These are phyloP conservation scores for Wickerhamomyces silvicola DNA, from an alignment of 805 yeast species.

Conservation along the genomic window DNA sequence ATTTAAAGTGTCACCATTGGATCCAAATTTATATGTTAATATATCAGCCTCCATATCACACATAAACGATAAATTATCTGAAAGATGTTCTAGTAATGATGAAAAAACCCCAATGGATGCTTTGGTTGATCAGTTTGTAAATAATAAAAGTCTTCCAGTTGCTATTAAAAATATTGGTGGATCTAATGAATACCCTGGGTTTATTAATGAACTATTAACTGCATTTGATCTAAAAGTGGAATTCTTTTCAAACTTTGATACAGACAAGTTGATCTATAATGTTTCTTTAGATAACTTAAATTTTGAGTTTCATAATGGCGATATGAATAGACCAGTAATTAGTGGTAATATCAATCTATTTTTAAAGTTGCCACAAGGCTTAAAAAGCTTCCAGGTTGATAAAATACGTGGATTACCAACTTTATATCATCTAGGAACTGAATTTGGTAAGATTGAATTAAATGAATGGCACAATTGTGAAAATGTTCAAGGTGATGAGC, in stretches of 20 bases:
- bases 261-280: slow-evolving; percentile 24
- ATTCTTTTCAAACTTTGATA: slow-evolving; percentile 10
- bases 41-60: slow-evolving; percentile 7
- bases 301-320: slow-evolving; percentile 29
- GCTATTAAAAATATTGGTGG: slow-evolving; percentile 16
- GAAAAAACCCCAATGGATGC: slow-evolving; percentile 11
- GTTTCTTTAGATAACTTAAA: slow-evolving; percentile 31
- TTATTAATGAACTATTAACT: slow-evolving; percentile 16
- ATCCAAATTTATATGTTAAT: slow-evolving; percentile 7
- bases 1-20: slow-evolving; percentile 12
- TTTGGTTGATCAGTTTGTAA: slow-evolving; percentile 9
- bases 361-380: slow-evolving; percentile 26
- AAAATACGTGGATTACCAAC: slow-evolving; percentile 36
- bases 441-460: slow-evolving; percentile 39
- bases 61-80: slow-evolving; percentile 2
- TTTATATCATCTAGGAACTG: slow-evolving; percentile 30
- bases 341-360: slow-evolving; percentile 31
- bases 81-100: slow-evolving; percentile 5
- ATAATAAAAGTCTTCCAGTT: slow-evolving; percentile 14
- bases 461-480: slow-evolving; percentile 39
- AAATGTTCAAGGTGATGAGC: slow-evolving; percentile 23
- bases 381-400: slow-evolving; percentile 25
- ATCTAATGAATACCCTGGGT: slow-evolving; percentile 13
- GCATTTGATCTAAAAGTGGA: slow-evolving; percentile 10
- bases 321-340: slow-evolving; percentile 27